A percentile compares a stretch with the other conserved stretches of the same genome.
Conservation (phyloP, 1,139 yeast genomes). For the Eremothecium sinecaudum region DNA sequence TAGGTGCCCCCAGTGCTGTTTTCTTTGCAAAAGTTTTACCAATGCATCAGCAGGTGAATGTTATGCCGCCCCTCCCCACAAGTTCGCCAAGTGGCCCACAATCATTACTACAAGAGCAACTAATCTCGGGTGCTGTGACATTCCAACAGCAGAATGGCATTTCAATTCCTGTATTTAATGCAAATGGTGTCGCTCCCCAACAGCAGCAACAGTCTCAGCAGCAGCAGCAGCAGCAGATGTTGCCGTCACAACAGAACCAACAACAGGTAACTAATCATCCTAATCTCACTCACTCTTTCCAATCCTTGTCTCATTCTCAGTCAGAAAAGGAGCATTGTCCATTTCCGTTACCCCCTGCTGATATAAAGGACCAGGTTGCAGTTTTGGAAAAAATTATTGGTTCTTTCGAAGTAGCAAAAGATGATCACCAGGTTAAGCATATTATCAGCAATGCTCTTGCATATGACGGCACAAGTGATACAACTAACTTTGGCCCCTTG, state of each 20-base stretch:
- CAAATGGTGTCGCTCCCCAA: not conserved
- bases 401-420: slow-evolving; percentile 24
- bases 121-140: slow-evolving; percentile 28
- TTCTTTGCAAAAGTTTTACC: slow-evolving; percentile 58
- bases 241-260: slow-evolving; percentile 15
- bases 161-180: slow-evolving; percentile 27
- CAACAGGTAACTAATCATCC: slow-evolving; percentile 2
- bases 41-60: slow-evolving; percentile 25
- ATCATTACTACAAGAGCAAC: slow-evolving; percentile 30
- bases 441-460: slow-evolving; percentile 33
- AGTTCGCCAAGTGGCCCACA: slow-evolving; percentile 14
- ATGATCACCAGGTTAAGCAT: slow-evolving; percentile 24
- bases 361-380: slow-evolving; percentile 15
- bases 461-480: slow-evolving; percentile 32
- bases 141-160: slow-evolving; percentile 30
- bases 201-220: slow-evolving; percentile 16
- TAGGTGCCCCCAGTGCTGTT: slow-evolving; percentile 57
- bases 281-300: slow-evolving; percentile 7
- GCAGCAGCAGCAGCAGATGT: slow-evolving; percentile 12
- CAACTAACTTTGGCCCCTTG: slow-evolving; percentile 53
- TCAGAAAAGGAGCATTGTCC: slow-evolving; percentile 31
- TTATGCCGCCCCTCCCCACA: slow-evolving; percentile 6
- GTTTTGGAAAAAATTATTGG: slow-evolving; percentile 20
- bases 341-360: slow-evolving; percentile 29
- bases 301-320: slow-evolving; percentile 10